These are phyloP conservation scores for Capsella bursapastoris DNA, from an alignment of 345 rosid genomes.

Conservation along the genomic window DNA sequence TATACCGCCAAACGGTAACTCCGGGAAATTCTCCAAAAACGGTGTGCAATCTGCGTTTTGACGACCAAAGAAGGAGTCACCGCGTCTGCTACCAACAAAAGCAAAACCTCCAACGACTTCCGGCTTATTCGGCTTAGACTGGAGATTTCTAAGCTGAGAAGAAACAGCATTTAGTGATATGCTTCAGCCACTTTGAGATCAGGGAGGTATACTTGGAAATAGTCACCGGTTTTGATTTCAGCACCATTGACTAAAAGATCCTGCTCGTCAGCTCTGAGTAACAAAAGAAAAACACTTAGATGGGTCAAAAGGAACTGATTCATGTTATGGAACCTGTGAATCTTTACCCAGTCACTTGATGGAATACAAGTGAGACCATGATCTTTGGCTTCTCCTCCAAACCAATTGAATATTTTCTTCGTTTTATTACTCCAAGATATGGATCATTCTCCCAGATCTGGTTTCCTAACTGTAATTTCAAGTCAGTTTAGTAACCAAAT, in stretches of 20 bases:
- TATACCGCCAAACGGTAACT: slow-evolving; percentile 62
- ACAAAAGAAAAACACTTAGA: slow-evolving; percentile 6
- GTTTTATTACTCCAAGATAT: slow-evolving; percentile 66
- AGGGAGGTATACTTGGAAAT: slow-evolving; percentile 64
- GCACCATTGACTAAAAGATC: slow-evolving; percentile 59
- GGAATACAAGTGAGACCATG: slow-evolving; percentile 61
- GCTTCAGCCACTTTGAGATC: slow-evolving; percentile 51
- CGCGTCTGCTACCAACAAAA: slow-evolving; percentile 60
- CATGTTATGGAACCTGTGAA: slow-evolving; percentile 19
- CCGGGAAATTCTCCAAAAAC: slow-evolving; percentile 68
- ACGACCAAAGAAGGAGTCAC: slow-evolving; percentile 54
- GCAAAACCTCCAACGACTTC: slow-evolving; percentile 77
- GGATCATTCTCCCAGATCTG: slow-evolving; percentile 44
- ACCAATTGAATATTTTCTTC: slow-evolving; percentile 60
- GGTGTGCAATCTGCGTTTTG: slow-evolving; percentile 62
- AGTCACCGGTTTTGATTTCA: slow-evolving; percentile 70
- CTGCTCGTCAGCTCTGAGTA: slow-evolving; percentile 66
- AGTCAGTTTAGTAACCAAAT: slow-evolving; percentile 26
- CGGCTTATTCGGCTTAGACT: slow-evolving; percentile 46
- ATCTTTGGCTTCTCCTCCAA: slow-evolving; percentile 58
- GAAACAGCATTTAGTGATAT: slow-evolving; percentile 49
- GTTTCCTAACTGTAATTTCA: slow-evolving; percentile 55
- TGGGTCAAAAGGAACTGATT: slow-evolving; percentile 19
- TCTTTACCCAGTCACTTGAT: slow-evolving; percentile 64
- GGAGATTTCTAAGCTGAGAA: slow-evolving; percentile 46